Percentiles rank a stretch among this genome's conserved stretches.
Conservation (phyloP, 2,329 filamentous ascomycete species). For the Coniochaeta hoffmannii region DNA sequence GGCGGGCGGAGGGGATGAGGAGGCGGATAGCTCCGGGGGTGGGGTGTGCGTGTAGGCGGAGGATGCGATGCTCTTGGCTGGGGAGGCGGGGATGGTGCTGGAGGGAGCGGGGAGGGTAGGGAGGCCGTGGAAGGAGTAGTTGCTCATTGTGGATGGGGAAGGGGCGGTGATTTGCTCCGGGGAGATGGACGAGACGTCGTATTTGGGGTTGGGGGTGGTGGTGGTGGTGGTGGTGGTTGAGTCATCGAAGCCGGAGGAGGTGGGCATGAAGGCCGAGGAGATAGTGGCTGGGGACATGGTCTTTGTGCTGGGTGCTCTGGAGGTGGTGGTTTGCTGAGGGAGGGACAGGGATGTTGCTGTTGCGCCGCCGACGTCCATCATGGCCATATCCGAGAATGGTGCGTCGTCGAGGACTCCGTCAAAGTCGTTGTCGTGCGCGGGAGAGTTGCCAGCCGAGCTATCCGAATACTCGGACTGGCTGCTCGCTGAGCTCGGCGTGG, state of each 20-base stretch:
- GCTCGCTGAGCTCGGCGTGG: constrained; percentile 34
- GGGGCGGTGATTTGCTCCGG: constrained; percentile 19
- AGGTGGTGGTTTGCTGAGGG: not conserved
- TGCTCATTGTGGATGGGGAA: constrained; percentile 38
- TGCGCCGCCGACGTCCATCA: constrained; percentile 8
- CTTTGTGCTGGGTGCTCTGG: constrained; percentile 27
- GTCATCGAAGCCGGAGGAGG: not conserved
- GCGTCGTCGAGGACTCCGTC: constrained; percentile 29
- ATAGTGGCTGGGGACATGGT: constrained; percentile 26
- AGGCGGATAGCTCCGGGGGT: constrained; percentile 53
- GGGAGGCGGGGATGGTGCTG: constrained; percentile 25
- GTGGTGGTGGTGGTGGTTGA: not conserved
- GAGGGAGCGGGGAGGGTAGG: constrained; percentile 9
- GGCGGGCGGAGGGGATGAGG: constrained; percentile 49
- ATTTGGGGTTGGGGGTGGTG: not conserved
- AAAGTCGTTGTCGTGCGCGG: constrained; percentile 33
- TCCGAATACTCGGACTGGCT: constrained; percentile 52
- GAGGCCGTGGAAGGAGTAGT: constrained; percentile 21
- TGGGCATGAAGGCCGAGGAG: constrained; percentile 32
- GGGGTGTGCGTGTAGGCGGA: constrained; percentile 38
- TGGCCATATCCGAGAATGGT: constrained; percentile 19
- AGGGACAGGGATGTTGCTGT: not conserved
- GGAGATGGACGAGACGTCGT: constrained; percentile 9
- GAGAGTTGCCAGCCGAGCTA: constrained; percentile 47
- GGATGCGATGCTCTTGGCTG: constrained; percentile 43